Conservation (phyloP, 2,329 filamentous ascomycete genomes). For the Aspergillus oerlinghausenensis region DNA sequence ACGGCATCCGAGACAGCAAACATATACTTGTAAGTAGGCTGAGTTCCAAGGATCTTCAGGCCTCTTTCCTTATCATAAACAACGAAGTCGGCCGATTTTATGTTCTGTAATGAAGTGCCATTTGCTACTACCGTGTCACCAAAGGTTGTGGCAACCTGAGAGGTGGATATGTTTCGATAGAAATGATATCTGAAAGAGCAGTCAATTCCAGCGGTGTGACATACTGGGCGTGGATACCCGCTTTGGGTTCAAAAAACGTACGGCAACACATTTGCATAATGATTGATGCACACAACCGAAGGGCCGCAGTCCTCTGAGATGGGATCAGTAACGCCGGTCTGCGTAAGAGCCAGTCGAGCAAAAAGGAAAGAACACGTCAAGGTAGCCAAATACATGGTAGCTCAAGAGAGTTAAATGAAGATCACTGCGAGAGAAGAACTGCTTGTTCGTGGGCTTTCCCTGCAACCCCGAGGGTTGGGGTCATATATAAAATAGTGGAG, state of each 20-base stretch:
- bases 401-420: neutral
- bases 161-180: constrained; percentile 28
- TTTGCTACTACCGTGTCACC: constrained; percentile 30
- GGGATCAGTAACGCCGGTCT: constrained; percentile 24
- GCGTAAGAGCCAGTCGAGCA: constrained; percentile 13
- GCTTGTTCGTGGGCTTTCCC: neutral
- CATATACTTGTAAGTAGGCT: constrained; percentile 35
- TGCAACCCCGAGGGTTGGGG: neutral
- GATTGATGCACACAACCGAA: constrained; percentile 36
- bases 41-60: constrained; percentile 33
- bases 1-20: constrained; percentile 36
- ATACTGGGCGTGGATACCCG: neutral
- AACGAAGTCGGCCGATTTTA: constrained; percentile 34
- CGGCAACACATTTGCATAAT: constrained; percentile 28
- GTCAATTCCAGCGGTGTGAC: constrained; percentile 10
- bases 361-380: constrained; percentile 2
- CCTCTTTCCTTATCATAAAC: constrained; percentile 36
- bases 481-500: neutral
- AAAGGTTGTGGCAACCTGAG: constrained; percentile 21
- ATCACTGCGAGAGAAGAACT: neutral
- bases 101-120: constrained; percentile 26
- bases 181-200: constrained; percentile 34
- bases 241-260: constrained; percentile 8
- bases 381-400: constrained; percentile 1
- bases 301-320: constrained; percentile 26